Conservation (phyloP, 768 basidiomycete genomes). For the Tulasnella sp. region DNA sequence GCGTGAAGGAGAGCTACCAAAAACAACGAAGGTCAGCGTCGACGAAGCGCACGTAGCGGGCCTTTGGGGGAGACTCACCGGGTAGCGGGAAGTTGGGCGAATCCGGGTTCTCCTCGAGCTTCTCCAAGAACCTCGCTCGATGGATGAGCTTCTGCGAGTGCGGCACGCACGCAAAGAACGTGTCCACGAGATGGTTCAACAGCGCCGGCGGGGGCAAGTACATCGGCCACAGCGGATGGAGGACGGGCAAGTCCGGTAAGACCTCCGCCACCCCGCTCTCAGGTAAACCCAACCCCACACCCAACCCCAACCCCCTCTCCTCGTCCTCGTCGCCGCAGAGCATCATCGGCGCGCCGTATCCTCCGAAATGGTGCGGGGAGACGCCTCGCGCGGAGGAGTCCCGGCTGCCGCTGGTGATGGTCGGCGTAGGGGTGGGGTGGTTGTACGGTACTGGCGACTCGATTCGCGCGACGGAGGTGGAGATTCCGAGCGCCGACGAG, state of each 20-base stretch:
- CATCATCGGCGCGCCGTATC: background rate
- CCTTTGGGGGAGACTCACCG: background rate
- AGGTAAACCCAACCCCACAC: background rate
- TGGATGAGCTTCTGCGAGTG: slow-evolving; percentile 64
- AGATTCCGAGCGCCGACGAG: too few relatives aligned
- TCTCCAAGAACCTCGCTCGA: slow-evolving; percentile 48
- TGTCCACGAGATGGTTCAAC: slow-evolving; percentile 61
- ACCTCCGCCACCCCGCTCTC: background rate
- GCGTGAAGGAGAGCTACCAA: slow-evolving; percentile 54
- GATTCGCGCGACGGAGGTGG: background rate
- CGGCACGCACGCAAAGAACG: slow-evolving; percentile 70
- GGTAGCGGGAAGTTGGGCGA: slow-evolving; percentile 57
- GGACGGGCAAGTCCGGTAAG: slow-evolving; percentile 12
- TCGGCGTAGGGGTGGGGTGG: background rate
- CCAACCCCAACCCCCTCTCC: background rate
- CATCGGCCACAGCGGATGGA: slow-evolving; percentile 40
- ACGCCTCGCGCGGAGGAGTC: background rate
- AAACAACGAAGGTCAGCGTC: background rate
- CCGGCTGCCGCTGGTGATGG: background rate
- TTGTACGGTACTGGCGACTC: background rate
- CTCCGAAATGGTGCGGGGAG: background rate
- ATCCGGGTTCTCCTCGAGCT: slow-evolving; percentile 50
- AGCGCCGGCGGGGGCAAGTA: slow-evolving; percentile 51
- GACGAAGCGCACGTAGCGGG: background rate
- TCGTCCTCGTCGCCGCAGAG: too few relatives aligned